Evolutionary conservation across 2,329 filamentous ascomycete genomes (phyloP).

Genomic region (Setomelanomma holmii): DNA sequence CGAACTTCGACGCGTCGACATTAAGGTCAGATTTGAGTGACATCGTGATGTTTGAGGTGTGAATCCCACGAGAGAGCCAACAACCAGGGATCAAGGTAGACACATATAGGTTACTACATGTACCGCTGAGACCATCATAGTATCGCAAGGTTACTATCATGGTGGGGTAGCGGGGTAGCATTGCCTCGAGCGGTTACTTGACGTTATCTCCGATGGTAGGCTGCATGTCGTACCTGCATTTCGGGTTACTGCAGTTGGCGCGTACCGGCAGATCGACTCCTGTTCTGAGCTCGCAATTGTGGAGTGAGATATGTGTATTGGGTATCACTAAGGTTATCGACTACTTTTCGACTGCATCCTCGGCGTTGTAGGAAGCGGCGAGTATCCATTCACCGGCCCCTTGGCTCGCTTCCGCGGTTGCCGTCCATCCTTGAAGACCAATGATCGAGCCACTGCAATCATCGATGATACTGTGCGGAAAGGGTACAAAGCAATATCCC

Average conservation of each 20-base stretch:
- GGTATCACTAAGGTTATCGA: slow-evolving; percentile 20
- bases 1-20: slow-evolving; percentile 54
- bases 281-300: neutral
- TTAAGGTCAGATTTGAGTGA: slow-evolving; percentile 49
- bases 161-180: slow-evolving; percentile 12
- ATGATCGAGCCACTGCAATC: slow-evolving; percentile 21
- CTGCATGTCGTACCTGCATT: slow-evolving; percentile 6
- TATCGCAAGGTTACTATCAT: neutral
- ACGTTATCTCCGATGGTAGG: slow-evolving; percentile 3
- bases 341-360: slow-evolving; percentile 39
- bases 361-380: slow-evolving; percentile 29
- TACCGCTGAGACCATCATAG: neutral
- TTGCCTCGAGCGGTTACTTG: neutral
- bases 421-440: slow-evolving; percentile 30
- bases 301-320: slow-evolving; percentile 11
- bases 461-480: slow-evolving; percentile 28
- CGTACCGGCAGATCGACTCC: neutral
- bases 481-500: slow-evolving; percentile 41
- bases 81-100: neutral
- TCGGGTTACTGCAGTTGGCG: neutral
- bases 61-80: neutral
- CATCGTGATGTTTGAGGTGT: slow-evolving; percentile 21
- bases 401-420: slow-evolving; percentile 33
- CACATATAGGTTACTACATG: neutral
- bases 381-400: slow-evolving; percentile 29